Percentiles rank a stretch among this genome's conserved stretches.
phyloP scores from a whole-genome alignment of 805 yeast species.

The Ogataea degrootiae region DNA sequence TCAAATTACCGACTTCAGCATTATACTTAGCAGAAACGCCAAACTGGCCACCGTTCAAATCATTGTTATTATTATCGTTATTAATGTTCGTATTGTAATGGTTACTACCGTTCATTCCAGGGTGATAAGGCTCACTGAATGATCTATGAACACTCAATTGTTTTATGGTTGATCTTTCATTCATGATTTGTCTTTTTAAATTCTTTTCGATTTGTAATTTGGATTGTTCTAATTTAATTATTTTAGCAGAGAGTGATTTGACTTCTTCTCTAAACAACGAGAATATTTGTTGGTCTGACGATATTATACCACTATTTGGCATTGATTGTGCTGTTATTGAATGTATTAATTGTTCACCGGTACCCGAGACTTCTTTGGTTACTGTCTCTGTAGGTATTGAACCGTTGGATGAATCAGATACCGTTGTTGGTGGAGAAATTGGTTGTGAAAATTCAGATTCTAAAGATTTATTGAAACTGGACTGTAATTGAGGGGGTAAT shows the following conservation, averaged over 20 bases:
- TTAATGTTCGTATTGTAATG: neutral
- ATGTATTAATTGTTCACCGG: neutral
- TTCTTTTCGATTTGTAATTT: conserved; percentile 20
- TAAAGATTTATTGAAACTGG: too few relatives aligned
- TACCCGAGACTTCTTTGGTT: neutral
- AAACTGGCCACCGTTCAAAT: too few relatives aligned
- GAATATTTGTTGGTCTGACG: conserved; percentile 24
- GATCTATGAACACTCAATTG: conserved; percentile 14
- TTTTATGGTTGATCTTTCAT: conserved; percentile 23
- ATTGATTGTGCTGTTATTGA: neutral
- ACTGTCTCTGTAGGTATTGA: too few relatives aligned
- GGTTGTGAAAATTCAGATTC: too few relatives aligned
- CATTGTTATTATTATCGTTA: conserved; percentile 19
- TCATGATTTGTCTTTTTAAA: conserved; percentile 17
- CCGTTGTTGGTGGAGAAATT: too few relatives aligned
- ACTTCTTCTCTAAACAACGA: conserved; percentile 28
- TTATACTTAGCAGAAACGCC: neutral
- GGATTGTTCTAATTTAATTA: conserved; percentile 16
- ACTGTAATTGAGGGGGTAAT: too few relatives aligned
- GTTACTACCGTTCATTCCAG: neutral
- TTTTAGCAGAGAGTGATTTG: conserved; percentile 16
- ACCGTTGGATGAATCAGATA: too few relatives aligned
- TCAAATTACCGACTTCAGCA: conserved; percentile 8
- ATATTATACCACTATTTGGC: conserved; percentile 6
- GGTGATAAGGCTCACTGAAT: conserved; percentile 5